Percentiles rank a stretch among this genome's conserved stretches.
Conservation (phyloP, 1,284 basidiomycete genomes). For the Pseudozyma sp. region DNA sequence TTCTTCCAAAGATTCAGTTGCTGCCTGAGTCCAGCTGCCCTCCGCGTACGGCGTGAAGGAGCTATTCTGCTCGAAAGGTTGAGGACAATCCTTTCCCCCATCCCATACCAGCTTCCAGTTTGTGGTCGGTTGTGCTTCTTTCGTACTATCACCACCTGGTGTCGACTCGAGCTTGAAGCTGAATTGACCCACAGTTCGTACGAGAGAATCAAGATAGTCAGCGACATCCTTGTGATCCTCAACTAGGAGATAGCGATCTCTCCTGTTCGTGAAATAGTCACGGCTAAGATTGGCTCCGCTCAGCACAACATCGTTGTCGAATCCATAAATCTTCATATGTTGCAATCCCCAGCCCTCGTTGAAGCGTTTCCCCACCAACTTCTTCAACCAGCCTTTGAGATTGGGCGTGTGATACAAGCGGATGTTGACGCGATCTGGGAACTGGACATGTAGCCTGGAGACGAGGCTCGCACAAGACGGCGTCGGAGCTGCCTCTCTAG, state of each 20-base stretch:
- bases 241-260: conserved; percentile 92
- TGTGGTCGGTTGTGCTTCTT: conserved; percentile 1
- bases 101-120: conserved; percentile 59
- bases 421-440: conserved; percentile 81
- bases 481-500: conserved; percentile 77
- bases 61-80: neutral
- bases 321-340: conserved; percentile 96
- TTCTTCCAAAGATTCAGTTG: conserved; percentile 28
- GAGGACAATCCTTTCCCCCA: conserved; percentile 36
- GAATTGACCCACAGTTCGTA: conserved; percentile 78
- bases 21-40: conserved; percentile 34
- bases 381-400: conserved; percentile 79
- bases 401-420: conserved; percentile 82
- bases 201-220: conserved; percentile 84
- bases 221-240: conserved; percentile 76
- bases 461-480: conserved; percentile 71
- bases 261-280: conserved; percentile 93
- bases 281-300: conserved; percentile 94
- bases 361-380: conserved; percentile 86
- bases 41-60: conserved; percentile 16
- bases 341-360: conserved; percentile 99
- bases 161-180: conserved; percentile 74
- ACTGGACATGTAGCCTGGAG: conserved; percentile 67
- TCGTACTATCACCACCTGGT: neutral
- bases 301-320: conserved; percentile 90